Percentiles rank a stretch among this genome's conserved stretches.
Evolutionary conservation across 306 rosid genomes (phyloP).

Genomic region (Quercus agrifolia): DNA sequence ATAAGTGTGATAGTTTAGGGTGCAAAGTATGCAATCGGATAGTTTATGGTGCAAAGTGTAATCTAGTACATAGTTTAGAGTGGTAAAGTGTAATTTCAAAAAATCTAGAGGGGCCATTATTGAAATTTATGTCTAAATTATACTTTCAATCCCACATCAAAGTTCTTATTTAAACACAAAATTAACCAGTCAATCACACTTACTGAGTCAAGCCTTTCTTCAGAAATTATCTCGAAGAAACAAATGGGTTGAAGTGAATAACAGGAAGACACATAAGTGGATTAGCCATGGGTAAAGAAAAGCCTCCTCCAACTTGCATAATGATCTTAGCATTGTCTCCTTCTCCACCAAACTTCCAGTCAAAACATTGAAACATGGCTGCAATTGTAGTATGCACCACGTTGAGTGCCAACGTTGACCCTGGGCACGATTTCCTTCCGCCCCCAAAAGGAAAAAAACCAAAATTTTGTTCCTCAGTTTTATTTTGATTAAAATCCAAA

Average conservation of each 20-base stretch:
- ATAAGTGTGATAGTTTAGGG: too few species aligned
- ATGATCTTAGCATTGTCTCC: constrained; percentile 27
- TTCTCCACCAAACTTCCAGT: constrained; percentile 44
- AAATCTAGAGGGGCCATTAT: too few species aligned
- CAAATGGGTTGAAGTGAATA: constrained; percentile 17
- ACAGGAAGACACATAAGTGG: constrained; percentile 41
- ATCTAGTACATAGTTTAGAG: too few species aligned
- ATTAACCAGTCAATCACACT: too few species aligned
- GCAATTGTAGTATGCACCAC: constrained; percentile 32
- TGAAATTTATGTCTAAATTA: too few species aligned
- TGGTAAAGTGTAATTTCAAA: too few species aligned
- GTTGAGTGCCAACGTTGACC: constrained; percentile 36
- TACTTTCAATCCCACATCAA: too few species aligned
- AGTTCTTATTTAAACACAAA: too few species aligned
- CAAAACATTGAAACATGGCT: constrained; percentile 55
- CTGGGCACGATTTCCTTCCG: constrained; percentile 50
- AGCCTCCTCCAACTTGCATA: constrained; percentile 44
- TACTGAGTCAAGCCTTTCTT: neutral
- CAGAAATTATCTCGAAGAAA: neutral
- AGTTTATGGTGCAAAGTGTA: too few species aligned
- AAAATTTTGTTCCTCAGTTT: neutral
- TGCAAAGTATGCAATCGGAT: too few species aligned
- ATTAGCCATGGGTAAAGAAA: constrained; percentile 44
- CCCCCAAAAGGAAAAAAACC: constrained; percentile 42
- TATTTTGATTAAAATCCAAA: neutral